Percentiles rank a stretch among this genome's conserved stretches.
Conservation (phyloP, 257 asterid species). For the Rubia yunnanensis region DNA sequence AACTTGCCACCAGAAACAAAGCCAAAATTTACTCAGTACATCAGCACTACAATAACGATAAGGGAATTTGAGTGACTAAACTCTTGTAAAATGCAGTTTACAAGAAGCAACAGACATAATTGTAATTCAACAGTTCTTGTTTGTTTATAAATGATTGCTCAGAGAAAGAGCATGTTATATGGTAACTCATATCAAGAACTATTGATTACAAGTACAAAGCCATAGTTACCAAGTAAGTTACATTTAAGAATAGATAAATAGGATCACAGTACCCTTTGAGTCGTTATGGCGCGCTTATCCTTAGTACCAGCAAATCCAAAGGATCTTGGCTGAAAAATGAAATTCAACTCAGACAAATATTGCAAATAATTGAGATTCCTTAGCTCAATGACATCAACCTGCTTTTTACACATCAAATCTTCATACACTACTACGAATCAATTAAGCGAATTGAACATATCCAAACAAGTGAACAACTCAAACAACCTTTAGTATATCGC, state of each 20-base stretch:
- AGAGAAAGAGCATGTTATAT: background rate
- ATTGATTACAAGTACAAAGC: background rate
- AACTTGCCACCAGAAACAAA: background rate
- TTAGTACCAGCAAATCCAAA: constrained; percentile 97
- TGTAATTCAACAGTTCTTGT: too few species aligned
- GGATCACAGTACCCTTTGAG: constrained; percentile 64
- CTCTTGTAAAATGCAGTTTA: background rate
- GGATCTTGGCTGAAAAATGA: constrained; percentile 64
- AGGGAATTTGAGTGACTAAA: background rate
- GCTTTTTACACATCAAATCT: background rate
- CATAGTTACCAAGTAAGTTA: background rate
- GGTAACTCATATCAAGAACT: background rate
- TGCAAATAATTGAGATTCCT: background rate
- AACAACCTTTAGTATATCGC: background rate
- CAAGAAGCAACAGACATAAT: background rate
- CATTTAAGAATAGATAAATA: background rate
- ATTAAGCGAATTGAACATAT: background rate
- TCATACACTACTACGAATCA: background rate
- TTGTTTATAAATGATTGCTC: background rate
- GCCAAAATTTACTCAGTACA: background rate
- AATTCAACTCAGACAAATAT: constrained; percentile 11
- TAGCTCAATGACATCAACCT: background rate
- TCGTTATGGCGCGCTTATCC: constrained; percentile 83
- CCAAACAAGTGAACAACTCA: background rate
- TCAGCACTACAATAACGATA: background rate